Percentiles rank a stretch among this genome's conserved stretches.
Conservation (phyloP, 495 filamentous ascomycete genomes). For the Jackrogersella minutella region DNA sequence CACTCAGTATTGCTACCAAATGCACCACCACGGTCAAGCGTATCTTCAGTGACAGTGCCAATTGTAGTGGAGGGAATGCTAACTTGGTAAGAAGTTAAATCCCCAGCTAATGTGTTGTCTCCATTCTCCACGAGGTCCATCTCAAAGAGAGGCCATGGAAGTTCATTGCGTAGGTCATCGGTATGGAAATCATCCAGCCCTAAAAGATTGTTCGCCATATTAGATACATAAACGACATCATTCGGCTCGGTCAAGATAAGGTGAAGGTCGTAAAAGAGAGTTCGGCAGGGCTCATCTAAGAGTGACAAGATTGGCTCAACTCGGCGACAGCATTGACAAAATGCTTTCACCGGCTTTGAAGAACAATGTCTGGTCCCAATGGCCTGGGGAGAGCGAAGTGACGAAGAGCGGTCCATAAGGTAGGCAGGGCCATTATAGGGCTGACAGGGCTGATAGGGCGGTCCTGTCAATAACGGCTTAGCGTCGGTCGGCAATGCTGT, state of each 20-base stretch:
- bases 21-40: not conserved
- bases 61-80: not conserved
- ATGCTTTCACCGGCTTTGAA: not conserved
- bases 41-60: not conserved
- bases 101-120: not conserved
- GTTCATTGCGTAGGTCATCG: conserved; percentile 7
- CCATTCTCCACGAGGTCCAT: conserved; percentile 28
- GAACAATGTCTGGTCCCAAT: not conserved
- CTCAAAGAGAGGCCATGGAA: conserved; percentile 22
- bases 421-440: conserved; percentile 30
- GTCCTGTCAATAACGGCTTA: conserved; percentile 31
- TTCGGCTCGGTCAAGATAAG: not conserved
- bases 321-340: not conserved
- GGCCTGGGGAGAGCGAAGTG: not conserved
- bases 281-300: conserved; percentile 6
- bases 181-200: conserved; percentile 13
- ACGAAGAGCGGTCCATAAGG: conserved; percentile 25
- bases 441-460: conserved; percentile 38
- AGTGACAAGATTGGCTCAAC: not conserved
- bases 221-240: conserved; percentile 8
- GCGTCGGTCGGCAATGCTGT: conserved; percentile 31
- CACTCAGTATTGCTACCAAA: not conserved
- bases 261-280: conserved; percentile 6
- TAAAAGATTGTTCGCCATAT: conserved; percentile 19
- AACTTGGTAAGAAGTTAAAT: conserved; percentile 5